A percentile compares a stretch with the other conserved stretches of the same genome.
Evolutionary conservation across 2,329 filamentous ascomycete genomes (phyloP).

Genomic region (Clarireedia hainanense): DNA sequence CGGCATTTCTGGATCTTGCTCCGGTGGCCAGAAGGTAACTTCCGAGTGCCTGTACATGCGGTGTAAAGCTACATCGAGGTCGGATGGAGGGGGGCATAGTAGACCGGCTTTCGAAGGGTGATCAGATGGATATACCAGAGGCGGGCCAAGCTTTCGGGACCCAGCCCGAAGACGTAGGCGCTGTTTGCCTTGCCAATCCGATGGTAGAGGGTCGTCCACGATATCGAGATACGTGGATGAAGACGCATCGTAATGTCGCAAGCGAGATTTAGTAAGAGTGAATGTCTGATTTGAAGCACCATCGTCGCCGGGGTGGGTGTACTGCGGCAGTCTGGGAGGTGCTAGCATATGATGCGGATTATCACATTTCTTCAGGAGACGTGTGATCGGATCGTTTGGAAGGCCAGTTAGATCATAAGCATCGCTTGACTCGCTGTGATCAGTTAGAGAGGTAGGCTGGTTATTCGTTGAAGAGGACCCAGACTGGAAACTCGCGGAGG

Average conservation of each 20-base stretch:
- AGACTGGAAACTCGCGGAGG: not conserved
- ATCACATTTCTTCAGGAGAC: constrained; percentile 21
- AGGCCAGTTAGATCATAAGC: constrained; percentile 11
- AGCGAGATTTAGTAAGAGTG: constrained; percentile 44
- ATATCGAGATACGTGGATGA: constrained; percentile 52
- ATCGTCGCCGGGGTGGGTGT: constrained; percentile 43
- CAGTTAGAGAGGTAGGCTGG: not conserved
- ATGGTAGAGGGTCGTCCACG: constrained; percentile 41
- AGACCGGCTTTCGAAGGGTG: constrained; percentile 11
- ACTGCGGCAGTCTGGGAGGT: constrained; percentile 33
- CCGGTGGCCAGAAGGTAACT: constrained; percentile 31
- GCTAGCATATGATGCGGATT: constrained; percentile 33
- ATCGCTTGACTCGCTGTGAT: not conserved
- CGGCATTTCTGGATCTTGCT: constrained; percentile 13
- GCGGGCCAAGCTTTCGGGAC: constrained; percentile 33
- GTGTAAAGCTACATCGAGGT: constrained; percentile 17
- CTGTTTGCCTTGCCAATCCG: constrained; percentile 27
- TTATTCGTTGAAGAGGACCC: not conserved
- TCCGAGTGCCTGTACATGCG: constrained; percentile 21
- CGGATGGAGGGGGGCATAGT: constrained; percentile 7
- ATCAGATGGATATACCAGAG: constrained; percentile 9
- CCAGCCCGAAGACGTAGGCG: constrained; percentile 43
- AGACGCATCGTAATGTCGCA: constrained; percentile 46
- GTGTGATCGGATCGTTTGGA: constrained; percentile 21
- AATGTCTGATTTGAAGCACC: constrained; percentile 35